phyloP scores from a whole-genome alignment of 208 protist genomes.

The Wallacemonas sp. region DNA sequence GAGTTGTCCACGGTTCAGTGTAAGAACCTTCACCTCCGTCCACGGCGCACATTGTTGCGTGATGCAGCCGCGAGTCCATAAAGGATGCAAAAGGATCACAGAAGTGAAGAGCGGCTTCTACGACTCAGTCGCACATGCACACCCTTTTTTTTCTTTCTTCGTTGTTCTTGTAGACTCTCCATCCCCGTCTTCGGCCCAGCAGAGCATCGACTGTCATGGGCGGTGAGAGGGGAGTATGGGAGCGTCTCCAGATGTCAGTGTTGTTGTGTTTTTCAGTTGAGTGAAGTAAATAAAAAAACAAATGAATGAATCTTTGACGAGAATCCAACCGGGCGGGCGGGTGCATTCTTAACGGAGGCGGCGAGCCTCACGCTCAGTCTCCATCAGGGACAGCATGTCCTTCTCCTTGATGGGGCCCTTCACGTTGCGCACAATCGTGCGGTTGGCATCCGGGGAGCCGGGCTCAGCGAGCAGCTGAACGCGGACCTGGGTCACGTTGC shows the following conservation, averaged over 20 bases:
- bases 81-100: background rate
- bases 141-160: too few species aligned
- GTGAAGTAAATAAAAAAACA: background rate
- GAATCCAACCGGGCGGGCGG: constrained; percentile 21
- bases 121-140: too few species aligned
- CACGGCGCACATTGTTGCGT: too few species aligned
- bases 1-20: too few species aligned
- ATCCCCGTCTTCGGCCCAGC: too few species aligned
- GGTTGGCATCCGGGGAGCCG: constrained; percentile 86
- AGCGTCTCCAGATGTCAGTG: too few species aligned
- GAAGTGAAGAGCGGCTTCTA: background rate
- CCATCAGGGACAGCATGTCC: constrained; percentile 99
- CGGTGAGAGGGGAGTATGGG: too few species aligned
- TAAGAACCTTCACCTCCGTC: too few species aligned
- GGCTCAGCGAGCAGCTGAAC: constrained; percentile 94
- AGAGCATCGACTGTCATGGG: too few species aligned
- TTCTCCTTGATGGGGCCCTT: constrained; percentile 99
- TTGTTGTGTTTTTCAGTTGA: constrained; percentile 22
- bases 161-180: too few species aligned
- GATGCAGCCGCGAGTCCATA: too few species aligned
- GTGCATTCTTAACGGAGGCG: constrained; percentile 96
- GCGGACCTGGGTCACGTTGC: constrained; percentile 99
- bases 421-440: constrained; percentile 99
- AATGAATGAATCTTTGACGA: constrained; percentile 18
- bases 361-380: constrained; percentile 99